Percentiles rank a stretch among this genome's conserved stretches.
These are phyloP conservation scores for Monilinia laxa DNA, from an alignment of 2,329 filamentous ascomycete species.

Conservation along the genomic window DNA sequence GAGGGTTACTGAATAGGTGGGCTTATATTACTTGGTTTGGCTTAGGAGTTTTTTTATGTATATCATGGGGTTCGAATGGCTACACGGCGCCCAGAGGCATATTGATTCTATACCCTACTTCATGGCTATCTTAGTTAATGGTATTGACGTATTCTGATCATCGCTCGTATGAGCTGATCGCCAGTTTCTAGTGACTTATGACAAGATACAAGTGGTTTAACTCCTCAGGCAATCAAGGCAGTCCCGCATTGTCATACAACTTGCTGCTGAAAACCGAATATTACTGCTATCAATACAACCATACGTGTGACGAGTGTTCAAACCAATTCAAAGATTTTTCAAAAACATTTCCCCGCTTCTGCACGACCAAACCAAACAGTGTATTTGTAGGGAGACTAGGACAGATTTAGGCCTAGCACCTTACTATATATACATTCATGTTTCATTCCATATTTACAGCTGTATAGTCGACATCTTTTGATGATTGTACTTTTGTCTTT, in stretches of 20 bases:
- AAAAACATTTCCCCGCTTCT: slow-evolving; percentile 3
- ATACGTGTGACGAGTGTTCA: neutral
- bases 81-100: slow-evolving; percentile 21
- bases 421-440: neutral
- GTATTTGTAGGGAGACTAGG: neutral
- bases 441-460: neutral
- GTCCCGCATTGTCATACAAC: neutral
- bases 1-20: neutral
- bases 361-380: neutral
- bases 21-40: slow-evolving; percentile 12
- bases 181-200: neutral
- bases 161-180: neutral
- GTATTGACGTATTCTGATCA: slow-evolving; percentile 3
- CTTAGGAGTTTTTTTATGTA: slow-evolving; percentile 14
- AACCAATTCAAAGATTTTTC: neutral
- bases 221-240: neutral
- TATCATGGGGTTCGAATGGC: slow-evolving; percentile 23
- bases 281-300: neutral
- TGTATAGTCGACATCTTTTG: neutral
- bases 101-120: slow-evolving; percentile 24
- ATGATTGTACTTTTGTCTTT: neutral
- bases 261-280: neutral
- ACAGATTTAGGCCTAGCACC: too few species aligned
- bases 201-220: neutral
- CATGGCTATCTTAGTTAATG: slow-evolving; percentile 23